These are phyloP conservation scores for Aureobasidium leucospermi DNA, from an alignment of 2,329 filamentous ascomycete species.

Conservation along the genomic window DNA sequence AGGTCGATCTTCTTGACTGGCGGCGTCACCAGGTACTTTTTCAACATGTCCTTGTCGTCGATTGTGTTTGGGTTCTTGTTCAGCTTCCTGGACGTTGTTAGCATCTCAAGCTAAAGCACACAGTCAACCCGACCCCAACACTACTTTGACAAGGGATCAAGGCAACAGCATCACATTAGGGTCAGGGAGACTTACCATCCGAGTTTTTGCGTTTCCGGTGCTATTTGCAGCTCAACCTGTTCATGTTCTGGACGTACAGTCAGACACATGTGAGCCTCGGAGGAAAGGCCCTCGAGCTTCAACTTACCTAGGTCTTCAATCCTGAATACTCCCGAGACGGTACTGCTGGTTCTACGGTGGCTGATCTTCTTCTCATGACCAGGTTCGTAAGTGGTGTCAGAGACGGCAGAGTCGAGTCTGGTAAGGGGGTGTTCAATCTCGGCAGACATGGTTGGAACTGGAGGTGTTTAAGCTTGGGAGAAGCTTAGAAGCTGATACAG, in stretches of 20 bases:
- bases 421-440: constrained; percentile 52
- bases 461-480: constrained; percentile 13
- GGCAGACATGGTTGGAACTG: constrained; percentile 44
- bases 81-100: constrained; percentile 63
- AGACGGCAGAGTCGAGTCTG: constrained; percentile 89
- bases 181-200: constrained; percentile 61
- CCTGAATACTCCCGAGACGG: constrained; percentile 66
- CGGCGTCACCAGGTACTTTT: constrained; percentile 70
- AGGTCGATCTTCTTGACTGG: constrained; percentile 92
- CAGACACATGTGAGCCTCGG: background rate
- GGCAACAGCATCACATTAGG: background rate
- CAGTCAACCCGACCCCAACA: background rate
- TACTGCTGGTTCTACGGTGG: constrained; percentile 66
- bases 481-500: background rate
- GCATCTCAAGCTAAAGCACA: background rate
- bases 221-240: constrained; percentile 63
- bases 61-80: constrained; percentile 73
- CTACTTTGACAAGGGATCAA: background rate
- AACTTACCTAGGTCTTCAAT: constrained; percentile 76
- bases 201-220: constrained; percentile 76
- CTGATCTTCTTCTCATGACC: constrained; percentile 59
- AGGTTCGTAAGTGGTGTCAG: constrained; percentile 60
- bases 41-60: constrained; percentile 78
- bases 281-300: background rate
- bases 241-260: constrained; percentile 55